Conservation (phyloP, 2,329 filamentous ascomycete genomes). For the Coniochaeta pulveracea region DNA sequence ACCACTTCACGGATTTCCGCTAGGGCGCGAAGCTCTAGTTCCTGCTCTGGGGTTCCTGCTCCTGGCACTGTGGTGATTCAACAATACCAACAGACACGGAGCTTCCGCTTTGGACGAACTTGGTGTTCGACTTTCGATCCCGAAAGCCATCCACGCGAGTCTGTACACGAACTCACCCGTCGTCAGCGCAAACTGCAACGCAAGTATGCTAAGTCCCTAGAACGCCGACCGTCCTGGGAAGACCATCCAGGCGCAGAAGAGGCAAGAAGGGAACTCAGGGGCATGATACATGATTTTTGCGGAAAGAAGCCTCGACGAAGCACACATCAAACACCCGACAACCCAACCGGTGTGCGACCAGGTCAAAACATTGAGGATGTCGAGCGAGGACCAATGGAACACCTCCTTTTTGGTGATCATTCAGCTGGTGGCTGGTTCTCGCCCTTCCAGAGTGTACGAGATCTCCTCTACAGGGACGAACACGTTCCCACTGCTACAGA, state of each 20-base stretch:
- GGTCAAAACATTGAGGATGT: conserved; percentile 31
- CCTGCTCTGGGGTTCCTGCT: no score
- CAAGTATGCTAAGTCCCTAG: conserved; percentile 32
- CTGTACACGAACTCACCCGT: conserved; percentile 32
- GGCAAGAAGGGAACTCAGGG: conserved; percentile 25
- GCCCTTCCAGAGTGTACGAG: conserved; percentile 18
- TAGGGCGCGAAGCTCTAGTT: conserved; percentile 17
- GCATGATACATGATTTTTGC: conserved; percentile 28
- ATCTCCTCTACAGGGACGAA: no score
- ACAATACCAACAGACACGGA: conserved; percentile 31
- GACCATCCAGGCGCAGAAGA: conserved; percentile 22
- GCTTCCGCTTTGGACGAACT: conserved; percentile 32
- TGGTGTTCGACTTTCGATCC: conserved; percentile 32
- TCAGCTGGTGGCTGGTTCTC: conserved; percentile 16
- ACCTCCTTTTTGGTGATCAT: conserved; percentile 25
- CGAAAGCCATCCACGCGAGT: conserved; percentile 25
- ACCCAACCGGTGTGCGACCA: conserved; percentile 23
- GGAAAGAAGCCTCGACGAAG: conserved; percentile 13
- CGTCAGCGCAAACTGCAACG: conserved; percentile 30
- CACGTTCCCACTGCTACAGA: no score
- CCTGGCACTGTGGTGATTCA: no score
- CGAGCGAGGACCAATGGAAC: conserved; percentile 31
- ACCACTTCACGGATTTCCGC: conserved; percentile 17
- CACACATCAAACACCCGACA: conserved; percentile 23
- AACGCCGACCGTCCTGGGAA: conserved; percentile 34